A percentile compares a stretch with the other conserved stretches of the same genome.
Conservation (phyloP, 495 filamentous ascomycete genomes). For the Umbilicaria muhlenbergii region DNA sequence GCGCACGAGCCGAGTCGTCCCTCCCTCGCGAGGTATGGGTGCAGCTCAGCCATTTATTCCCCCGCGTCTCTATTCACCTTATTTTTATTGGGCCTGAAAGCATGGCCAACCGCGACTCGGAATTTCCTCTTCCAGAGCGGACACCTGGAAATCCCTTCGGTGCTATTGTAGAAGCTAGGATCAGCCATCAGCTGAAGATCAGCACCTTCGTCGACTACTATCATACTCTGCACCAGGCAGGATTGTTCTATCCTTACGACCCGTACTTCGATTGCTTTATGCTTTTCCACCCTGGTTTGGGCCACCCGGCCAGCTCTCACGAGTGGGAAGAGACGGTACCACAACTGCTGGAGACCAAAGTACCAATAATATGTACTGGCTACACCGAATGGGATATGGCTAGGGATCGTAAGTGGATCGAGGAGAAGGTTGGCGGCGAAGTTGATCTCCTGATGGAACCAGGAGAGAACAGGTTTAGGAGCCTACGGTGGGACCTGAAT, state of each 20-base stretch:
- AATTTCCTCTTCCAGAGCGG: slow-evolving; percentile 78
- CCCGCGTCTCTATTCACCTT: slow-evolving; percentile 55
- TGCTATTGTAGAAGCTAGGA: slow-evolving; percentile 74
- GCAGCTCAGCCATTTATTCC: slow-evolving; percentile 83
- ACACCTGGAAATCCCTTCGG: slow-evolving; percentile 81
- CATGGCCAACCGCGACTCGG: slow-evolving; percentile 77
- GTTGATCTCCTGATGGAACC: slow-evolving; percentile 85
- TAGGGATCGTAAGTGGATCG: slow-evolving; percentile 77
- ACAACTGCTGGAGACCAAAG: slow-evolving; percentile 81
- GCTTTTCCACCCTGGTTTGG: slow-evolving; percentile 89
- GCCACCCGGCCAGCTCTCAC: slow-evolving; percentile 79
- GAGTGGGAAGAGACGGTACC: slow-evolving; percentile 90
- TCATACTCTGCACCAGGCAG: slow-evolving; percentile 83
- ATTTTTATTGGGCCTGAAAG: slow-evolving; percentile 93
- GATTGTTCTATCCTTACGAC: slow-evolving; percentile 82
- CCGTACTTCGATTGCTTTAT: slow-evolving; percentile 96
- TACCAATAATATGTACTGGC: slow-evolving; percentile 81
- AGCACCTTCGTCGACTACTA: slow-evolving; percentile 96
- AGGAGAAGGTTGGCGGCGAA: slow-evolving; percentile 68
- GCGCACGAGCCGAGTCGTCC: slow-evolving; percentile 90
- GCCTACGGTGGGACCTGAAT: slow-evolving; percentile 92
- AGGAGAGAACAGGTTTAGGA: slow-evolving; percentile 87
- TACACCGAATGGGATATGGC: slow-evolving; percentile 94
- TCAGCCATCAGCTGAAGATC: slow-evolving; percentile 79
- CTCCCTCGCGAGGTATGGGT: slow-evolving; percentile 88